phyloP scores from a whole-genome alignment of 192 early-diverging fungal genomes.

The Backusella tuberculispora region DNA sequence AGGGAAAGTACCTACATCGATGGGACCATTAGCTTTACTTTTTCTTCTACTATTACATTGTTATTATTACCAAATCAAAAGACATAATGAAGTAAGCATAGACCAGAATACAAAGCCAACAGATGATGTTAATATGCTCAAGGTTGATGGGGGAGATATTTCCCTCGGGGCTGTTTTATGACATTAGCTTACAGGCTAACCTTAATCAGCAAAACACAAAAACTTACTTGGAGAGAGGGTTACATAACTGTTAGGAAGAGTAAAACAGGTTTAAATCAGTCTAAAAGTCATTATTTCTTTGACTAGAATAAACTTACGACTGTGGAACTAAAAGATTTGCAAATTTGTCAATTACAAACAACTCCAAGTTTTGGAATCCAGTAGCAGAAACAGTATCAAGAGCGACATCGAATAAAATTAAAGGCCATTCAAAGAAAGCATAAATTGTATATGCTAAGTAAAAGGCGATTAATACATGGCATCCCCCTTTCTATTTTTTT shows the following conservation, averaged over 20 bases:
- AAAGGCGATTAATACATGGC: not conserved
- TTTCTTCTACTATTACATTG: not conserved
- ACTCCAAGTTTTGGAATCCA: conserved; percentile 64
- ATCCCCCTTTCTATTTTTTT: too few species aligned
- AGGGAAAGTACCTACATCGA: conserved; percentile 76
- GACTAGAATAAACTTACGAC: conserved; percentile 21
- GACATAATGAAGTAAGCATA: conserved; percentile 69
- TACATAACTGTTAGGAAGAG: too few species aligned
- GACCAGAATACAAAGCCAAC: conserved; percentile 76
- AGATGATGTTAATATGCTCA: not conserved
- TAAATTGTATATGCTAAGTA: conserved; percentile 72
- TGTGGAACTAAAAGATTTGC: not conserved
- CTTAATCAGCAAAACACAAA: too few species aligned
- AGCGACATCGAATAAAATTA: conserved; percentile 76
- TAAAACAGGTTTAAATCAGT: too few species aligned
- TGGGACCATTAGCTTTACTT: not conserved
- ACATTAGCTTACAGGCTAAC: too few species aligned
- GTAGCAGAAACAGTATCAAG: conserved; percentile 71
- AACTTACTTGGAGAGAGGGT: too few species aligned
- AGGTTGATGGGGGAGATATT: too few species aligned
- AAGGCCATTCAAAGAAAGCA: conserved; percentile 83
- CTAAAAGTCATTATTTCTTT: conserved; percentile 36
- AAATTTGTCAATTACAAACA: conserved; percentile 49
- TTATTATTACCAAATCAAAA: conserved; percentile 49
- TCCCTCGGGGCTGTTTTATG: too few species aligned